These are phyloP conservation scores for Candida stauntonica DNA, from an alignment of 805 yeast genomes.

Conservation along the genomic window DNA sequence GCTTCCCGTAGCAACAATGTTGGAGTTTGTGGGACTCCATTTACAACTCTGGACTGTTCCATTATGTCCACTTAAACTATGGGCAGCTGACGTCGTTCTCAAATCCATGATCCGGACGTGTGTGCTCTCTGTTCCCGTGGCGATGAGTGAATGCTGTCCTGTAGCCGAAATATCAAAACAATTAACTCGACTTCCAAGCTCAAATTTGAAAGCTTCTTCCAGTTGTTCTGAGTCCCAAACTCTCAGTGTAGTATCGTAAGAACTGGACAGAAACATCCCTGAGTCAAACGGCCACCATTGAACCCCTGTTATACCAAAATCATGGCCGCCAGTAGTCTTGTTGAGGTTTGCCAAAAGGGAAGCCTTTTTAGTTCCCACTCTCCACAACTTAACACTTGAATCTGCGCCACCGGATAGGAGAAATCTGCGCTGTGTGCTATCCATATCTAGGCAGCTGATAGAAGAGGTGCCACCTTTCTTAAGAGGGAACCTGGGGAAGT, in stretches of 20 bases:
- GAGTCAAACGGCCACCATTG: constrained; percentile 89
- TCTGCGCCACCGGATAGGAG: constrained; percentile 73
- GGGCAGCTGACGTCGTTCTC: constrained; percentile 68
- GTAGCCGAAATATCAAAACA: constrained; percentile 56
- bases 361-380: constrained; percentile 28
- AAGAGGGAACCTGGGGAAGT: constrained; percentile 20
- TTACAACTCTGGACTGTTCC: constrained; percentile 51
- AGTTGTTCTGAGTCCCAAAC: constrained; percentile 76
- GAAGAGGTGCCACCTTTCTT: constrained; percentile 25
- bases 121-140: constrained; percentile 67
- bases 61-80: constrained; percentile 58
- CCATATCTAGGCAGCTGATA: constrained; percentile 59
- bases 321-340: constrained; percentile 43
- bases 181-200: constrained; percentile 57
- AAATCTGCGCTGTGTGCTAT: constrained; percentile 39
- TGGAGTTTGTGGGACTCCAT: constrained; percentile 67
- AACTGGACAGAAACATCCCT: constrained; percentile 79
- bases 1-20: constrained; percentile 74
- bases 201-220: constrained; percentile 62
- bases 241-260: constrained; percentile 72
- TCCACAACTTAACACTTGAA: constrained; percentile 66
- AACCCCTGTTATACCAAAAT: constrained; percentile 66
- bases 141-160: constrained; percentile 50
- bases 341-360: constrained; percentile 20
- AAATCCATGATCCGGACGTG: constrained; percentile 68